Conservation (phyloP, 805 yeast species). For the Cyberlindnera subsufficiens region DNA sequence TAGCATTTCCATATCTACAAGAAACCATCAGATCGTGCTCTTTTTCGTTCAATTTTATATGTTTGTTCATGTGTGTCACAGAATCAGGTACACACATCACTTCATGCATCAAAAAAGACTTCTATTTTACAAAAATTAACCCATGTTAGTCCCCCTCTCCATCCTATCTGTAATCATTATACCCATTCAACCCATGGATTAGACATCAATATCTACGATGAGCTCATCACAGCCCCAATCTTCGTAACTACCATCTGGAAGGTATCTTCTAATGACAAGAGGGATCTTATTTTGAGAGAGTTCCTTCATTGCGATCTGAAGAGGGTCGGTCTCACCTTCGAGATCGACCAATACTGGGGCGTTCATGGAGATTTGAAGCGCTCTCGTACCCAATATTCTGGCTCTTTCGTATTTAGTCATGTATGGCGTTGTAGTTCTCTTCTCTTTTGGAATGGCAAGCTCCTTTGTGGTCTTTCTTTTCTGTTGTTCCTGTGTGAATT, state of each 20-base stretch:
- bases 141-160: not conserved
- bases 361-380: constrained; percentile 94
- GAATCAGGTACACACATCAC: not conserved
- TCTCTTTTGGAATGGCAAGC: constrained; percentile 82
- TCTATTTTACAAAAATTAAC: not conserved
- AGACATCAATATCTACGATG: constrained; percentile 62
- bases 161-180: not conserved
- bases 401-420: constrained; percentile 99
- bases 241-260: constrained; percentile 95
- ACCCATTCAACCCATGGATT: constrained; percentile 23
- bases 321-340: constrained; percentile 98
- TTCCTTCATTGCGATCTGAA: constrained; percentile 97
- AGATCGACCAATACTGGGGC: constrained; percentile 97
- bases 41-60: not conserved
- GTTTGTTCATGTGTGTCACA: too few relatives aligned
- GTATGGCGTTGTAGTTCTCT: constrained; percentile 94
- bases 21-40: not conserved
- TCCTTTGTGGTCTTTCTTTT: constrained; percentile 66
- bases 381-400: constrained; percentile 94
- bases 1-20: not conserved
- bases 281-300: constrained; percentile 93
- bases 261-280: constrained; percentile 86
- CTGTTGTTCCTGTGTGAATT: constrained; percentile 30
- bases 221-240: constrained; percentile 99
- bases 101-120: not conserved